Evolutionary conservation across 768 basidiomycete genomes (phyloP).

Genomic region (Suillus fuscotomentosus): DNA sequence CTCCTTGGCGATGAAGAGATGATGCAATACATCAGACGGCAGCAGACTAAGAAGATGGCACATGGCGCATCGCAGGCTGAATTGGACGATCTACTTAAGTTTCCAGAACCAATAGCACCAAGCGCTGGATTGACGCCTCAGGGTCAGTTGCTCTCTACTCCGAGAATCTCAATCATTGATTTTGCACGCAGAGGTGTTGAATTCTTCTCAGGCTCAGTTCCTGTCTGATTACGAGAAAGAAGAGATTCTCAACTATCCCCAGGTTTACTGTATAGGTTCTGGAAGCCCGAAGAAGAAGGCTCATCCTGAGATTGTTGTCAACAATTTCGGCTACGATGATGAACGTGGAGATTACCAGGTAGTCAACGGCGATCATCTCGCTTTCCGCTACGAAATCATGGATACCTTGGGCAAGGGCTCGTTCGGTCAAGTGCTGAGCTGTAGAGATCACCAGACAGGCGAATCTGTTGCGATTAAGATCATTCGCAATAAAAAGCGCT

Average conservation of each 20-base stretch:
- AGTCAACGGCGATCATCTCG: slow-evolving; percentile 87
- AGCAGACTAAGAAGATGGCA: slow-evolving; percentile 85
- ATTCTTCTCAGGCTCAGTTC: slow-evolving; percentile 61
- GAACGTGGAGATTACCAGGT: slow-evolving; percentile 97
- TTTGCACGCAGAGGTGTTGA: slow-evolving; percentile 53
- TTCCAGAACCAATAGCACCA: slow-evolving; percentile 88
- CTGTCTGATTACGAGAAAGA: slow-evolving; percentile 88
- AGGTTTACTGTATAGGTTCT: slow-evolving; percentile 80
- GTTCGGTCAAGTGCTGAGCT: slow-evolving; percentile 95
- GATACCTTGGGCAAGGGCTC: slow-evolving; percentile 96
- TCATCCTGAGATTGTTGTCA: slow-evolving; percentile 63
- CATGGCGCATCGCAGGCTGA: slow-evolving; percentile 83
- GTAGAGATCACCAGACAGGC: slow-evolving; percentile 93
- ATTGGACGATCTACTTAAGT: slow-evolving; percentile 83
- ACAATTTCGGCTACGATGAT: slow-evolving; percentile 96
- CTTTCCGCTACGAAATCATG: slow-evolving; percentile 94
- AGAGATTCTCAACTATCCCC: slow-evolving; percentile 85
- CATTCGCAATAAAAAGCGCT: slow-evolving; percentile 98
- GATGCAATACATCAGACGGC: slow-evolving; percentile 88
- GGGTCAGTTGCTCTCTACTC: slow-evolving; percentile 46
- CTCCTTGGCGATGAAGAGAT: slow-evolving; percentile 94
- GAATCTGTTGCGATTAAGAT: slow-evolving; percentile 99
- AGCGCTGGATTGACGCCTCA: slow-evolving; percentile 61
- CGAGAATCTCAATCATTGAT: slow-evolving; percentile 9
- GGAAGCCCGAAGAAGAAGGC: slow-evolving; percentile 84